phyloP scores from a whole-genome alignment of 805 yeast species.

The Starmerella roubikii region DNA sequence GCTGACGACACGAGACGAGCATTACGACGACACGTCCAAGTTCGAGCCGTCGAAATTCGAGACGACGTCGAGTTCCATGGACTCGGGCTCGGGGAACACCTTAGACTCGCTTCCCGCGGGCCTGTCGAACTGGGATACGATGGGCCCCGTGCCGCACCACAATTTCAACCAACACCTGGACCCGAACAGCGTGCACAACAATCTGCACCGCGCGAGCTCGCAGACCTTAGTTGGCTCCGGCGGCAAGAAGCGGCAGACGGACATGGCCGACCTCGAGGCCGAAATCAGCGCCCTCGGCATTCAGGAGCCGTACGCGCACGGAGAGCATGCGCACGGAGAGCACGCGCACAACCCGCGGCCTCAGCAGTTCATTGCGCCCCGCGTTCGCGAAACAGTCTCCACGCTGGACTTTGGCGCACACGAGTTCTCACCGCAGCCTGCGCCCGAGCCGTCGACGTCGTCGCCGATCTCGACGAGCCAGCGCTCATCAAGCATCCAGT shows the following conservation, averaged over 20 bases:
- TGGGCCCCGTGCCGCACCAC: constrained; percentile 3
- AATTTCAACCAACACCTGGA: too few relatives aligned
- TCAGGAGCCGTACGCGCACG: constrained; percentile 2
- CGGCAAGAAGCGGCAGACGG: neutral
- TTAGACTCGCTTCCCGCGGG: constrained; percentile 14
- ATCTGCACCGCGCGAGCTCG: neutral
- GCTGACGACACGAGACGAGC: constrained; percentile 6
- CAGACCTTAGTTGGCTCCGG: neutral
- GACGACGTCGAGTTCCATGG: constrained; percentile 7
- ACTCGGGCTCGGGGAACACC: constrained; percentile 5
- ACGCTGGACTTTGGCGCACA: too few relatives aligned
- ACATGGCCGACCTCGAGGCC: constrained; percentile 4
- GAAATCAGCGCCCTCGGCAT: constrained; percentile 10
- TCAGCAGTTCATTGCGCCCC: neutral
- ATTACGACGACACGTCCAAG: neutral
- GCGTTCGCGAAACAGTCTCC: neutral
- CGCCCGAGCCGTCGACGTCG: neutral
- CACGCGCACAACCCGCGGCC: neutral
- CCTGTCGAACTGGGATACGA: constrained; percentile 11
- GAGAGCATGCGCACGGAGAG: neutral
- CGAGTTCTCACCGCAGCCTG: neutral
- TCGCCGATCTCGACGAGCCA: neutral
- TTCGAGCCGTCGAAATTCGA: constrained; percentile 1
- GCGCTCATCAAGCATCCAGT: neutral
- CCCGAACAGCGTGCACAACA: neutral